These are phyloP conservation scores for Hypoxylon intermedium DNA, from an alignment of 495 filamentous ascomycete species.

Conservation along the genomic window DNA sequence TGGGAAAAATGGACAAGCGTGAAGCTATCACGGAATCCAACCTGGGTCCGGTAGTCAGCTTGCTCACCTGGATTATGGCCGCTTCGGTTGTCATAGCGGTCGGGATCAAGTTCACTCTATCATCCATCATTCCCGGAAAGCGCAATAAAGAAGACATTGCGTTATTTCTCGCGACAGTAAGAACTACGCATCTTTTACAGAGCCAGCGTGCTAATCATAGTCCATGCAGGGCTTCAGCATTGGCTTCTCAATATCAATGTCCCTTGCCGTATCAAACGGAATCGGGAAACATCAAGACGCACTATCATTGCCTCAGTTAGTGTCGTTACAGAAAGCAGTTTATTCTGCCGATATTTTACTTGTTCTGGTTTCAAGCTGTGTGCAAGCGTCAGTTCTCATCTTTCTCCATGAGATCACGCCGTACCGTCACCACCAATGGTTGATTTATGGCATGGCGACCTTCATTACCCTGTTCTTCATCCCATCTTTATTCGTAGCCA, in stretches of 20 bases:
- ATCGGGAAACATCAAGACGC: not conserved
- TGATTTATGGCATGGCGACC: not conserved
- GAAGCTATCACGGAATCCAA: not conserved
- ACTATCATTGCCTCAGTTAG: not conserved
- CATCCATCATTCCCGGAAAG: not conserved
- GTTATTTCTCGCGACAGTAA: not conserved
- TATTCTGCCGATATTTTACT: not conserved
- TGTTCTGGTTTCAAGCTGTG: not conserved
- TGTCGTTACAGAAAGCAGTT: not conserved
- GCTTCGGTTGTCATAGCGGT: not conserved
- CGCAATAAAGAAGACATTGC: not conserved
- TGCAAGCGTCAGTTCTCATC: not conserved
- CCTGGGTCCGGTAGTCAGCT: not conserved
- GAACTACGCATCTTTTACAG: not conserved
- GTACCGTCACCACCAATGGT: not conserved
- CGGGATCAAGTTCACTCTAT: not conserved
- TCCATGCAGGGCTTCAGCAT: not conserved
- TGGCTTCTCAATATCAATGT: not conserved
- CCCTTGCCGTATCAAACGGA: not conserved
- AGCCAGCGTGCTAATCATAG: not conserved
- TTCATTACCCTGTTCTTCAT: not conserved
- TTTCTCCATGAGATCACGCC: not conserved
- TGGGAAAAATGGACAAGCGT: not conserved
- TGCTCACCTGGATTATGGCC: not conserved
- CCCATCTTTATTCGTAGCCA: not conserved